Percentiles rank a stretch among this genome's conserved stretches.
Evolutionary conservation across 768 basidiomycete species (phyloP).

Genomic region (Leucosporidium creatinivorum): DNA sequence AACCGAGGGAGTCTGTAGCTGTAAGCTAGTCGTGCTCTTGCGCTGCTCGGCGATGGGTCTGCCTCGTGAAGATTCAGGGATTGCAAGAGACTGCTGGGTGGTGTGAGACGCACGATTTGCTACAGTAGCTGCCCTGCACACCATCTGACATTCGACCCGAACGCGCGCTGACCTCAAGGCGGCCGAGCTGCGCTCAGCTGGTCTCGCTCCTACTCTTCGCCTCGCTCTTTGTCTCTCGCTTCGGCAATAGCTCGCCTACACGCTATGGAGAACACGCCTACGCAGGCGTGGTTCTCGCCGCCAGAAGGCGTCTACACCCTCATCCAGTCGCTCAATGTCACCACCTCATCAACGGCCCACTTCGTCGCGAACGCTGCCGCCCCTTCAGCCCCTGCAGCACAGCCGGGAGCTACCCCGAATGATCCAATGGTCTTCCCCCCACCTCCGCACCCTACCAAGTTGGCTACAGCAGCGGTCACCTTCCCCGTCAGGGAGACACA

Average conservation of each 20-base stretch:
- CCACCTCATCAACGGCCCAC: conserved; percentile 38
- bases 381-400: conserved; percentile 44
- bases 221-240: neutral
- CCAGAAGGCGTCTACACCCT: conserved; percentile 24
- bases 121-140: too few relatives aligned
- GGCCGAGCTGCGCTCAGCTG: too few relatives aligned
- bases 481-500: conserved; percentile 12
- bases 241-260: conserved; percentile 6
- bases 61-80: too few relatives aligned
- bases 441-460: conserved; percentile 7
- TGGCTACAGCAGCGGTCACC: conserved; percentile 12
- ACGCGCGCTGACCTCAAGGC: too few relatives aligned
- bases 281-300: neutral
- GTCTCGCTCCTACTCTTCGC: too few relatives aligned
- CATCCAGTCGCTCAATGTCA: conserved; percentile 3
- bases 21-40: too few relatives aligned
- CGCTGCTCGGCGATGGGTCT: too few relatives aligned
- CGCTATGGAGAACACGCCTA: neutral
- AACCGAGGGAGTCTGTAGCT: too few relatives aligned
- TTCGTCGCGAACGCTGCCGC: conserved; percentile 48
- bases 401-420: neutral
- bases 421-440: conserved; percentile 7
- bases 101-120: too few relatives aligned
- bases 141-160: too few relatives aligned
- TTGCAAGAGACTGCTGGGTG: too few relatives aligned